Evolutionary conservation across 805 yeast species (phyloP).

Genomic region (Candida ortonii): DNA sequence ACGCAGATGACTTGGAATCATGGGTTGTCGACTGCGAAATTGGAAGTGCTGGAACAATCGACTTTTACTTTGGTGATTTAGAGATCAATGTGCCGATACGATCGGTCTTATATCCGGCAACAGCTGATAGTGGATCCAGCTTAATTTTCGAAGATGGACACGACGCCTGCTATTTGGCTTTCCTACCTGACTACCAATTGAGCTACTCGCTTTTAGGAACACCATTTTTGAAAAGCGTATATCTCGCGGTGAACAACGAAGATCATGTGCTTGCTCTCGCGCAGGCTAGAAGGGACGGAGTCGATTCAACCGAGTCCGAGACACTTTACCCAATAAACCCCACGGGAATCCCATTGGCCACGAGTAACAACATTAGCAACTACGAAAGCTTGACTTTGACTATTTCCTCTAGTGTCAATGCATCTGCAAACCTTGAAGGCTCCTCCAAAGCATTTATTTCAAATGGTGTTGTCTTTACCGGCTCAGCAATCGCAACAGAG

Average conservation of each 20-base stretch:
- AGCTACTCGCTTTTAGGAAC: slow-evolving; percentile 60
- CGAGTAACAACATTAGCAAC: slow-evolving; percentile 22
- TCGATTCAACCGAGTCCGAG: slow-evolving; percentile 1
- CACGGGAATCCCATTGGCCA: slow-evolving; percentile 34
- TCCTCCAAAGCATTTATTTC: slow-evolving; percentile 25
- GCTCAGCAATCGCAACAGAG: slow-evolving; percentile 3
- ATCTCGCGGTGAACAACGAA: slow-evolving; percentile 64
- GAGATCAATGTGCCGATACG: slow-evolving; percentile 48
- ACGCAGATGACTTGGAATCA: slow-evolving; percentile 39
- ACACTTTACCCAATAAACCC: slow-evolving; percentile 23
- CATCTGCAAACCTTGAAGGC: slow-evolving; percentile 13
- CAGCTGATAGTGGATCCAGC: slow-evolving; percentile 30
- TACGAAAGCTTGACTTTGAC: slow-evolving; percentile 28
- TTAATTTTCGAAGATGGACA: slow-evolving; percentile 53
- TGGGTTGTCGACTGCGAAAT: slow-evolving; percentile 68
- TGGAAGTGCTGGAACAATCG: slow-evolving; percentile 47
- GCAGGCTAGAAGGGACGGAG: slow-evolving; percentile 31
- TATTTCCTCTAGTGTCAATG: slow-evolving; percentile 15
- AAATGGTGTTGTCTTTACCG: slow-evolving; percentile 30
- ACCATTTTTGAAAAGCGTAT: slow-evolving; percentile 50
- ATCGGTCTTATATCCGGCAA: slow-evolving; percentile 43
- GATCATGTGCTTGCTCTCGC: slow-evolving; percentile 56
- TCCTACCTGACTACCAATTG: slow-evolving; percentile 44
- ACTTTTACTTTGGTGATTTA: slow-evolving; percentile 52
- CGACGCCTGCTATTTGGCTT: slow-evolving; percentile 52